These are phyloP conservation scores for Saccharomycopsis schoenii DNA, from an alignment of 805 yeast genomes.

Conservation along the genomic window DNA sequence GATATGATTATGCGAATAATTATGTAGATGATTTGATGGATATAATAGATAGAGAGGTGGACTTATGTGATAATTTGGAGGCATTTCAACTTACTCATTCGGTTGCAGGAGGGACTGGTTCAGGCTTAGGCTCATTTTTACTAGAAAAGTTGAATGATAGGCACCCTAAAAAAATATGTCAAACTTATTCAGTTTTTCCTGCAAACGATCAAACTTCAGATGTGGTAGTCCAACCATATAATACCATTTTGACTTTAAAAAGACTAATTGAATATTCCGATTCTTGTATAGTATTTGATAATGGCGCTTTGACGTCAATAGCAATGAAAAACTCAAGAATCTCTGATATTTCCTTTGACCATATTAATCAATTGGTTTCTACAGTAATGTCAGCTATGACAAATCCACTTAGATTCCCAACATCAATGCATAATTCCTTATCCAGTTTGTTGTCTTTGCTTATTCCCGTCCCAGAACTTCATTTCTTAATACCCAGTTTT, in stretches of 20 bases:
- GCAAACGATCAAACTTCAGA: slow-evolving; percentile 72
- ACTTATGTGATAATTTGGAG: slow-evolving; percentile 78
- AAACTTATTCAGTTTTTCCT: slow-evolving; percentile 84
- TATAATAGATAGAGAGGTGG: slow-evolving; percentile 82
- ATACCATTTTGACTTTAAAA: slow-evolving; percentile 71
- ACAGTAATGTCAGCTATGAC: slow-evolving; percentile 78
- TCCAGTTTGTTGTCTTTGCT: slow-evolving; percentile 74
- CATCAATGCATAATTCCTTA: slow-evolving; percentile 79
- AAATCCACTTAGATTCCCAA: slow-evolving; percentile 83
- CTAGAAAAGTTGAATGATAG: slow-evolving; percentile 73
- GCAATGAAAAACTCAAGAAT: slow-evolving; percentile 54
- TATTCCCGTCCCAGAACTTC: slow-evolving; percentile 78
- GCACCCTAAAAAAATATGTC: slow-evolving; percentile 71
- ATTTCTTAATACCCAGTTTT: slow-evolving; percentile 62
- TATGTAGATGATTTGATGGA: slow-evolving; percentile 69
- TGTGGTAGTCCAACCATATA: slow-evolving; percentile 97
- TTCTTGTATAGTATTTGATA: slow-evolving; percentile 82
- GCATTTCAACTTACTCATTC: slow-evolving; percentile 89
- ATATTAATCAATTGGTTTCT: slow-evolving; percentile 78
- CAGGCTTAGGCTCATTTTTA: slow-evolving; percentile 83
- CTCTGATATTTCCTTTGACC: slow-evolving; percentile 56
- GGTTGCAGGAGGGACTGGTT: slow-evolving; percentile 98
- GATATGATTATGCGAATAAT: slow-evolving; percentile 64
- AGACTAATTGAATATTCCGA: slow-evolving; percentile 80
- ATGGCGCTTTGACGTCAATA: slow-evolving; percentile 67